These are phyloP conservation scores for Chlorella variabilis DNA, from an alignment of 163 green algal species.

Conservation along the genomic window DNA sequence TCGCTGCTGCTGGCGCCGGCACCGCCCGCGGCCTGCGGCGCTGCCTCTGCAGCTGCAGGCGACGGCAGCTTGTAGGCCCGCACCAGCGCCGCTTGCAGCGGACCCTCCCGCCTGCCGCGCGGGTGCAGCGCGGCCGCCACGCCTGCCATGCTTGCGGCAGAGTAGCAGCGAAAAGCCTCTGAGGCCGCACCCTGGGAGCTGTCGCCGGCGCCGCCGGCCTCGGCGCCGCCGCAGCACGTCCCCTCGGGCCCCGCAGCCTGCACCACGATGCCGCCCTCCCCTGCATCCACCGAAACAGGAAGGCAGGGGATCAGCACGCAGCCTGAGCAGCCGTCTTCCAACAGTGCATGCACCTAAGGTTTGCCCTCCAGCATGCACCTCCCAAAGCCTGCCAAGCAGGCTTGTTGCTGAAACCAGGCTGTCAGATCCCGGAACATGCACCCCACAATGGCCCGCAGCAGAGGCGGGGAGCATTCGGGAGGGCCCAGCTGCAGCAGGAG, in stretches of 20 bases:
- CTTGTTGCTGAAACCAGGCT: too few species aligned
- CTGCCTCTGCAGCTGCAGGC: not conserved
- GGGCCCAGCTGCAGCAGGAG: too few species aligned
- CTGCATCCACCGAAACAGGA: too few species aligned
- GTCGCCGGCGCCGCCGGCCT: too few species aligned
- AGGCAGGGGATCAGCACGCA: too few species aligned
- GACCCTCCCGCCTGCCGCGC: conserved; percentile 29
- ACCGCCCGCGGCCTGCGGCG: not conserved
- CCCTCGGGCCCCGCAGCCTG: not conserved
- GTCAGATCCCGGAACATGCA: too few species aligned
- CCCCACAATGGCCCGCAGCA: too few species aligned
- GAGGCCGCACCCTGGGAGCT: not conserved
- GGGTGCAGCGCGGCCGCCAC: conserved; percentile 38
- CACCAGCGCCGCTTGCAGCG: conserved; percentile 25
- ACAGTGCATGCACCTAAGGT: too few species aligned
- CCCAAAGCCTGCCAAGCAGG: too few species aligned
- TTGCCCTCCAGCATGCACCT: too few species aligned
- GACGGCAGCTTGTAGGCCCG: conserved; percentile 18
- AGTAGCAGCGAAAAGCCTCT: not conserved
- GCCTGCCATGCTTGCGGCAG: not conserved
- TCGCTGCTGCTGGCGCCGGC: not conserved
- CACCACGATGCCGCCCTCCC: conserved; percentile 12
- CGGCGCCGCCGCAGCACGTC: not conserved
- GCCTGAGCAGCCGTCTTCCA: too few species aligned
- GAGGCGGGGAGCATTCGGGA: too few species aligned